Conservation (phyloP, 495 filamentous ascomycete genomes). For the Parathielavia hyrcaniae region DNA sequence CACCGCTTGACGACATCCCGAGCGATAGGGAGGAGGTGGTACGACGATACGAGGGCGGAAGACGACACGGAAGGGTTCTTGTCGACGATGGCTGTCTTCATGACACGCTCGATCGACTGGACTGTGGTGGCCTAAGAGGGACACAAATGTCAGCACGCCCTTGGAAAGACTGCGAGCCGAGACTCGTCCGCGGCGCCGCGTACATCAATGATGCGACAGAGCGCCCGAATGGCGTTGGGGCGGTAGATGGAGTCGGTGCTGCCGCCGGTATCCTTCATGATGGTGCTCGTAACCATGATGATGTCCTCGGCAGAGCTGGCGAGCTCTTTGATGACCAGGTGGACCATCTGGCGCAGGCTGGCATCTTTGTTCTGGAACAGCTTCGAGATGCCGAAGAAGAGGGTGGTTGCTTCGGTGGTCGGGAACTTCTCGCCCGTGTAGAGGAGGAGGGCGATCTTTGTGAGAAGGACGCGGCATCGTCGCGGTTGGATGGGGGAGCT, state of each 20-base stretch:
- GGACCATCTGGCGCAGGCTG: conserved; percentile 97
- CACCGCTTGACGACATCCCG: conserved; percentile 93
- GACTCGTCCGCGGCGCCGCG: conserved; percentile 22
- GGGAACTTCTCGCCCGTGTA: conserved; percentile 97
- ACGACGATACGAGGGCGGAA: conserved; percentile 92
- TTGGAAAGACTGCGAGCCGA: not conserved
- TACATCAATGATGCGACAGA: conserved; percentile 98
- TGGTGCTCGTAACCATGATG: conserved; percentile 98
- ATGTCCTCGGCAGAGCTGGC: conserved; percentile 96
- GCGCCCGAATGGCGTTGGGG: conserved; percentile 91
- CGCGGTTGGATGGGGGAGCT: conserved; percentile 89
- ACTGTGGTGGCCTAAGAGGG: conserved; percentile 77
- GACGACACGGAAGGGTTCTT: conserved; percentile 98
- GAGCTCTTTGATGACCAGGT: conserved; percentile 95
- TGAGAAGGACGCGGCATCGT: conserved; percentile 90
- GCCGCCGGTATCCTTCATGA: conserved; percentile 98
- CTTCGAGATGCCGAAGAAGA: conserved; percentile 99
- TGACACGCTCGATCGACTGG: conserved; percentile 93
- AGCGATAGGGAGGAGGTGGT: conserved; percentile 94
- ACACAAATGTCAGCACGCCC: conserved; percentile 15
- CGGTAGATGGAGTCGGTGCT: conserved; percentile 93
- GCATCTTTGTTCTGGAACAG: conserved; percentile 99
- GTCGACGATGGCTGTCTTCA: conserved; percentile 99
- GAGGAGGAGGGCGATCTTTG: conserved; percentile 93
- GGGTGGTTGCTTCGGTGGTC: conserved; percentile 90